A percentile compares a stretch with the other conserved stretches of the same genome.
These are phyloP conservation scores for Brachypodium distachyon DNA, from an alignment of 202 grass and related monocot genomes.

Conservation along the genomic window DNA sequence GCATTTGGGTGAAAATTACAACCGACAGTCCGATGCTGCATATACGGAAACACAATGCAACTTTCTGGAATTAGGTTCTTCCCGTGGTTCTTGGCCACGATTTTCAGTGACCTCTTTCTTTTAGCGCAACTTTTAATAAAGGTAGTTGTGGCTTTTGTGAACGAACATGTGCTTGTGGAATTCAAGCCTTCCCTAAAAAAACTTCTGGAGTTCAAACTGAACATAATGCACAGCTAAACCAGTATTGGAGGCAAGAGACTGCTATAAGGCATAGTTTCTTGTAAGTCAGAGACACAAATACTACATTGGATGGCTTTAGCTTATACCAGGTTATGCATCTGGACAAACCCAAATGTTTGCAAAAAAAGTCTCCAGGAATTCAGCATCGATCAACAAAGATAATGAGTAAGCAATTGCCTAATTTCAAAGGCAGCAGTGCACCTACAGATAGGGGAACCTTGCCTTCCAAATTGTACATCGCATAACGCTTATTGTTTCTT, in stretches of 20 bases:
- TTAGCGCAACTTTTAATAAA: not conserved
- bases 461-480: not conserved
- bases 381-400: not conserved
- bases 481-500: conserved; percentile 30
- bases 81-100: not conserved
- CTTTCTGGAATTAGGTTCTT: conserved; percentile 22
- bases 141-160: not conserved
- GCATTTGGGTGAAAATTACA: not conserved
- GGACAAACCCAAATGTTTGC: conserved; percentile 22
- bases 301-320: not conserved
- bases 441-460: conserved; percentile 14
- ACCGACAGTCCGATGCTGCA: not conserved
- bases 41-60: not conserved
- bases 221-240: not conserved
- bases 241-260: conserved; percentile 1
- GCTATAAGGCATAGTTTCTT: not conserved
- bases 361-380: not conserved
- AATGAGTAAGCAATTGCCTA: not conserved
- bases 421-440: not conserved
- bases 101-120: not conserved
- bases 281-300: not conserved
- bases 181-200: too few species aligned
- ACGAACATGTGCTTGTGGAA: not conserved
- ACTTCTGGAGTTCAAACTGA: not conserved
- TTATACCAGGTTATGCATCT: conserved; percentile 15